These are phyloP conservation scores for Leptomonas pyrrhocoris DNA, from an alignment of 208 protist species.

Conservation along the genomic window DNA sequence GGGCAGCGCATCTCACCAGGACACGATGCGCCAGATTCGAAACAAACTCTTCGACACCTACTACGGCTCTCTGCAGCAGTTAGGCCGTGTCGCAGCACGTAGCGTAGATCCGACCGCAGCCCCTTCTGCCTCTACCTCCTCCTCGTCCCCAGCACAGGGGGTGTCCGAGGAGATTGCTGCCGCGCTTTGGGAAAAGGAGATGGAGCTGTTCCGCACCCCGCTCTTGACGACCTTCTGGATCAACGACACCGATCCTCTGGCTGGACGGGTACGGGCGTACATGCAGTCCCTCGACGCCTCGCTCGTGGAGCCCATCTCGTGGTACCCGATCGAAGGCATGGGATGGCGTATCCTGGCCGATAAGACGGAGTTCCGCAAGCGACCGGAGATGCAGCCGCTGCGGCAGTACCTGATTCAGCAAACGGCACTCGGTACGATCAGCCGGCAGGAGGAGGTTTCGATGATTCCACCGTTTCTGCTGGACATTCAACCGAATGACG, in stretches of 20 bases:
- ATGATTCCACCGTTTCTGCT: conserved; percentile 89
- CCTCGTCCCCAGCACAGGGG: background rate
- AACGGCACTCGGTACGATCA: conserved; percentile 85
- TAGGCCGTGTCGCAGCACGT: conserved; percentile 38
- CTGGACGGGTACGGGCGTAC: conserved; percentile 44
- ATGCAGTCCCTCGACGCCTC: conserved; percentile 48
- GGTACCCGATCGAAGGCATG: conserved; percentile 81
- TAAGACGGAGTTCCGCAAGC: conserved; percentile 83
- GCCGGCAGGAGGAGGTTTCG: conserved; percentile 80
- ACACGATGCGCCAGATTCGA: conserved; percentile 47
- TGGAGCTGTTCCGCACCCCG: conserved; percentile 71
- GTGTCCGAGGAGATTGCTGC: conserved; percentile 7
- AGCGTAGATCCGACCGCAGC: conserved; percentile 16
- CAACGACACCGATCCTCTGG: conserved; percentile 84
- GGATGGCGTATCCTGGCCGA: conserved; percentile 81
- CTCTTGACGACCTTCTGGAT: conserved; percentile 87
- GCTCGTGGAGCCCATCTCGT: conserved; percentile 80
- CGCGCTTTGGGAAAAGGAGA: conserved; percentile 54
- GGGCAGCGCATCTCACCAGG: conserved; percentile 46
- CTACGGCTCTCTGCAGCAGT: conserved; percentile 71
- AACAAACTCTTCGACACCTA: conserved; percentile 72
- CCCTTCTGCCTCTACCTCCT: background rate
- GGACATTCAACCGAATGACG: conserved; percentile 76
- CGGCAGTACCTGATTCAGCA: conserved; percentile 84
- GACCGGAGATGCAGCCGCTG: conserved; percentile 60